These are phyloP conservation scores for Rhizophora apiculata DNA, from an alignment of 345 rosid species.

Conservation along the genomic window DNA sequence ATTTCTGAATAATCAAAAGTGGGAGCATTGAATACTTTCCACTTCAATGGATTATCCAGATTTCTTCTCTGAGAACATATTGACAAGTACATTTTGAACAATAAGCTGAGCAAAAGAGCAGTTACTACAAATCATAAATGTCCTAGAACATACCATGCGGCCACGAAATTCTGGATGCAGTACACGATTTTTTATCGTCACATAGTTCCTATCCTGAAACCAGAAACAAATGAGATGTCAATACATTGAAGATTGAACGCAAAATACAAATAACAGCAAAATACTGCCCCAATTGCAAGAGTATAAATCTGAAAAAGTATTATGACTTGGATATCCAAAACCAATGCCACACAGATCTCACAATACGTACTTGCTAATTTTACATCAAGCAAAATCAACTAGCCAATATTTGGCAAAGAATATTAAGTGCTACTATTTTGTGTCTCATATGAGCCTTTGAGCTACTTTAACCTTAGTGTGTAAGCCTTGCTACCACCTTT, in stretches of 20 bases:
- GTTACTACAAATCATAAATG: not conserved
- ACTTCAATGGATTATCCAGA: too few relatives aligned
- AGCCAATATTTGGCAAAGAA: not conserved
- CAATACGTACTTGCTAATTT: not conserved
- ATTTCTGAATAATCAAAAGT: too few relatives aligned
- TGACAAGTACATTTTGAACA: not conserved
- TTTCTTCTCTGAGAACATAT: too few relatives aligned
- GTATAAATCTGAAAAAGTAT: not conserved
- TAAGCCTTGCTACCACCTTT: not conserved
- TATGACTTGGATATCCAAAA: conserved; percentile 3
- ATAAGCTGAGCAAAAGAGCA: not conserved
- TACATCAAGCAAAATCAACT: not conserved
- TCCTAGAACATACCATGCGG: conserved; percentile 67
- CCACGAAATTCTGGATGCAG: conserved; percentile 93
- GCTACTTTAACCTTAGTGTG: too few relatives aligned
- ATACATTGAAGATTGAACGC: conserved; percentile 7
- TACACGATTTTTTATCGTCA: conserved; percentile 60
- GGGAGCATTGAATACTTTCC: too few relatives aligned
- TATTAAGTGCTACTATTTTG: too few relatives aligned
- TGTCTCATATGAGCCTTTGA: too few relatives aligned
- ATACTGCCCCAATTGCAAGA: not conserved
- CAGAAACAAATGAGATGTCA: conserved; percentile 16
- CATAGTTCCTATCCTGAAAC: conserved; percentile 81
- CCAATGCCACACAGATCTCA: not conserved
- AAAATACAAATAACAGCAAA: conserved; percentile 11